phyloP scores from a whole-genome alignment of 257 asterid genomes.

The Marsdenia floribunda region DNA sequence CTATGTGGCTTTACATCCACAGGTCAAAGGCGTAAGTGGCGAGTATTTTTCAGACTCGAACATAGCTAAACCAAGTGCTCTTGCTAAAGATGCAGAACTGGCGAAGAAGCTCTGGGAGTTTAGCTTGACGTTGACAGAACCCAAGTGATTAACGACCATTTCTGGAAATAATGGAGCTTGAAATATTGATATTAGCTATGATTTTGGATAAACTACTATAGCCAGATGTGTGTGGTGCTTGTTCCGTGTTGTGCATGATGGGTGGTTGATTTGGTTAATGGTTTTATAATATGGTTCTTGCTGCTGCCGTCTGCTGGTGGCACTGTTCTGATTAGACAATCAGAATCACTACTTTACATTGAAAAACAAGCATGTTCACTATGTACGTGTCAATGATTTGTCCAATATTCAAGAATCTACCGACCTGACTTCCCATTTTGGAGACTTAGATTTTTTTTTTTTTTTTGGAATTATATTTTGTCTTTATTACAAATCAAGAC shows the following conservation, averaged over 20 bases:
- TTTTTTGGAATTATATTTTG: no score
- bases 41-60: conserved; percentile 32
- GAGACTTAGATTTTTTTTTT: no score
- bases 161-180: no score
- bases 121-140: conserved; percentile 21
- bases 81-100: conserved; percentile 26
- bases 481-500: no score
- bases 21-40: conserved; percentile 31
- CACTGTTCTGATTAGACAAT: no score
- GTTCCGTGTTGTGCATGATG: neutral
- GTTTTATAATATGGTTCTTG: neutral
- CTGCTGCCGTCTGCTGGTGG: no score
- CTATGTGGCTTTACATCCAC: conserved; percentile 45
- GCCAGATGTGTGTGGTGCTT: neutral
- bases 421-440: no score
- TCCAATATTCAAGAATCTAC: no score
- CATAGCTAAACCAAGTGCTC: conserved; percentile 22
- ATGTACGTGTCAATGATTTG: no score
- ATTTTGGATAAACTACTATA: neutral
- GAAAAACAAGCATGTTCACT: no score
- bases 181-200: neutral
- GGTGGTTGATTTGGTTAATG: neutral
- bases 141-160: neutral
- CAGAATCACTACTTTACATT: no score
- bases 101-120: conserved; percentile 35